Evolutionary conservation across 1,139 yeast genomes (phyloP), one percentile per base, ranked within the genome.

Genomic region (Magnusiomyces ingens): DNA sequence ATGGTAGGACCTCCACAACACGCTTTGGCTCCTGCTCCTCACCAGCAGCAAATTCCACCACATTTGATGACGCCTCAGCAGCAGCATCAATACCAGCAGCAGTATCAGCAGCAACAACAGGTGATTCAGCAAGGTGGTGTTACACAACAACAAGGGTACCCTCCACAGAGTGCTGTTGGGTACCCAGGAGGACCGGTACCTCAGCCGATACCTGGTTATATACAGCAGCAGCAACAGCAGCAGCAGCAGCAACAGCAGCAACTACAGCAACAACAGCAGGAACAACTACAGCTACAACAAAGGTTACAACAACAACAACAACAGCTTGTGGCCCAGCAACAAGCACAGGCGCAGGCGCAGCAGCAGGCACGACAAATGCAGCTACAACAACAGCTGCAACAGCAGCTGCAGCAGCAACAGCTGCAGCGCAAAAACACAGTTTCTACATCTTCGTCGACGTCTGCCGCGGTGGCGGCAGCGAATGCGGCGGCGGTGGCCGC

Each of bases 331-430:
- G 40, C 37, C 35, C 52, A 44, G 12, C 13, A n/a, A n/a, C 47
- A 44, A 37, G 51, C 45, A 17, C 51, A 49, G 36, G 36, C n/a
- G n/a, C n/a, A n/a, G n/a, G n/a, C 26, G 2, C 32, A 10, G 2
- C 32, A 21, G 18, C 45, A 29, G n/a, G 32, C 17, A 32, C 45
- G 38, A 12, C 50, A 41, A 35, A 21, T 15, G 2, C 55, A 46
- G 45, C 49, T 32, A 26, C 63, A 56, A 49, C 63, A 59, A 45
- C 54, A 50, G 12, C 57, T 52, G 29, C 58, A 54, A 21, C 59
- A 50, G 21, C 61, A 55, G 37, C 51, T 47, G 18, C 60, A 49
- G 1, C 56, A 53, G 45, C 59, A 50, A 18, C 53, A 47, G 17
- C n/a, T 49, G 22, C 35, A 61, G 54, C n/a, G n/a, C n/a, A 50